Evolutionary conservation across 495 filamentous ascomycete genomes (phyloP).

Genomic region (Lophiostoma macrostomum): DNA sequence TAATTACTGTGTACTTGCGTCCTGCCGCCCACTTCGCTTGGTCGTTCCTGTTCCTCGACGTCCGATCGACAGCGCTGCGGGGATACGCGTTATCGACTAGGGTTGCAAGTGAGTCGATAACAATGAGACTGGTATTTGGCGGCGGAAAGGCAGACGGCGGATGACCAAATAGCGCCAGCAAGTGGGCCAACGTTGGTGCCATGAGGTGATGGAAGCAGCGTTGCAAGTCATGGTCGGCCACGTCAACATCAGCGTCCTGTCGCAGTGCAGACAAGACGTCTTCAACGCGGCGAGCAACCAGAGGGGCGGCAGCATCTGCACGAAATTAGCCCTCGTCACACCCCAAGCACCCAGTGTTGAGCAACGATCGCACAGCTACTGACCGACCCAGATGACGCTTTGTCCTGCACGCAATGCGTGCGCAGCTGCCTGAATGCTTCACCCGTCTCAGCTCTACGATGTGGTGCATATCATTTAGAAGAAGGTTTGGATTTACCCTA

Average conservation of each 20-base stretch:
- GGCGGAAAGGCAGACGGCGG: slow-evolving; percentile 61
- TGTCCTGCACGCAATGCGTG: slow-evolving; percentile 59
- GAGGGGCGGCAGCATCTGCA: slow-evolving; percentile 31
- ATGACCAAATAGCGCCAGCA: slow-evolving; percentile 68
- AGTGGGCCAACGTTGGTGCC: slow-evolving; percentile 63
- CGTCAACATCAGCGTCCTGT: background rate
- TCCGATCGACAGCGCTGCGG: slow-evolving; percentile 43
- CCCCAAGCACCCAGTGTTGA: slow-evolving; percentile 10
- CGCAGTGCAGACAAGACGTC: slow-evolving; percentile 34
- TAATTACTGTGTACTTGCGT: slow-evolving; percentile 61
- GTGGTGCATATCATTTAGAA: background rate
- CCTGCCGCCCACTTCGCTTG: slow-evolving; percentile 55
- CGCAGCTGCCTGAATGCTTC: slow-evolving; percentile 60
- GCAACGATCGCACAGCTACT: slow-evolving; percentile 38
- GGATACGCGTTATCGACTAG: slow-evolving; percentile 73
- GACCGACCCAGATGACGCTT: slow-evolving; percentile 84
- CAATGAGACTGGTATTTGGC: slow-evolving; percentile 57
- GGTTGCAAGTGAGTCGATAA: slow-evolving; percentile 73
- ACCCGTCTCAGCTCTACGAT: slow-evolving; percentile 17
- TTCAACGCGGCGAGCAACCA: slow-evolving; percentile 25
- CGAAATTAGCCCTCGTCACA: slow-evolving; percentile 22
- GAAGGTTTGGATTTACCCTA: slow-evolving; percentile 57
- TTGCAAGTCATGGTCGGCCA: slow-evolving; percentile 34
- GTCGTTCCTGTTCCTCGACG: slow-evolving; percentile 42
- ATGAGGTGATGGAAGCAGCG: slow-evolving; percentile 39